phyloP scores from a whole-genome alignment of 495 filamentous ascomycete genomes.

The Tuber melanosporum region DNA sequence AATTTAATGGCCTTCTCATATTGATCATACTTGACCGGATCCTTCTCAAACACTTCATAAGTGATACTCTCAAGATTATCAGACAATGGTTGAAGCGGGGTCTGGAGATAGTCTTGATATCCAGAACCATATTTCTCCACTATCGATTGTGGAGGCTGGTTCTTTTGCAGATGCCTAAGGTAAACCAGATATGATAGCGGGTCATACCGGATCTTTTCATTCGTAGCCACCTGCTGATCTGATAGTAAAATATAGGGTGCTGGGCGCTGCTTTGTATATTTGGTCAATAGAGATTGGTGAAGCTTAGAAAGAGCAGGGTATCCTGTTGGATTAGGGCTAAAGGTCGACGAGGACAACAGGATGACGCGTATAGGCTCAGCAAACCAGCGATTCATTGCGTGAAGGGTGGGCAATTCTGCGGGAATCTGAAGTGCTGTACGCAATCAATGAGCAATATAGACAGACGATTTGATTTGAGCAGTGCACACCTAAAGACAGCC shows the following conservation, averaged over 20 bases:
- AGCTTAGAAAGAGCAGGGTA: conserved; percentile 74
- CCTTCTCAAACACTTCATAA: conserved; percentile 98
- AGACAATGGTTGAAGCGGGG: conserved; percentile 84
- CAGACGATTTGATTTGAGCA: conserved; percentile 21
- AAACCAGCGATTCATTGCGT: conserved; percentile 84
- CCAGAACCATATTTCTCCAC: conserved; percentile 67
- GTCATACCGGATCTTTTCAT: conserved; percentile 46
- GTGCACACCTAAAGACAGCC: conserved; percentile 79
- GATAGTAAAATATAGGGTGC: conserved; percentile 39
- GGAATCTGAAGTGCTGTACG: conserved; percentile 68
- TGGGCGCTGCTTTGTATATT: conserved; percentile 57
- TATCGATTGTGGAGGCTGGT: conserved; percentile 58
- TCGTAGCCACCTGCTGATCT: conserved; percentile 7
- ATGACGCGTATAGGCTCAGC: conserved; percentile 83
- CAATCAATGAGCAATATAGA: conserved; percentile 14
- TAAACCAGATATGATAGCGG: conserved; percentile 68
- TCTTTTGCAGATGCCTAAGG: conserved; percentile 72
- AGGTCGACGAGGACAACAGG: conserved; percentile 58
- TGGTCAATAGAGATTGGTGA: conserved; percentile 69
- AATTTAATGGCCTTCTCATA: conserved; percentile 79
- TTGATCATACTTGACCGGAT: conserved; percentile 94
- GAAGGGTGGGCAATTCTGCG: conserved; percentile 63
- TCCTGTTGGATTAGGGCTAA: conserved; percentile 70
- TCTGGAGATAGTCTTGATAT: conserved; percentile 92
- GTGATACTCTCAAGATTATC: conserved; percentile 96